Evolutionary conservation across 2,329 filamentous ascomycete genomes (phyloP).

Genomic region (Colletotrichum navitas): DNA sequence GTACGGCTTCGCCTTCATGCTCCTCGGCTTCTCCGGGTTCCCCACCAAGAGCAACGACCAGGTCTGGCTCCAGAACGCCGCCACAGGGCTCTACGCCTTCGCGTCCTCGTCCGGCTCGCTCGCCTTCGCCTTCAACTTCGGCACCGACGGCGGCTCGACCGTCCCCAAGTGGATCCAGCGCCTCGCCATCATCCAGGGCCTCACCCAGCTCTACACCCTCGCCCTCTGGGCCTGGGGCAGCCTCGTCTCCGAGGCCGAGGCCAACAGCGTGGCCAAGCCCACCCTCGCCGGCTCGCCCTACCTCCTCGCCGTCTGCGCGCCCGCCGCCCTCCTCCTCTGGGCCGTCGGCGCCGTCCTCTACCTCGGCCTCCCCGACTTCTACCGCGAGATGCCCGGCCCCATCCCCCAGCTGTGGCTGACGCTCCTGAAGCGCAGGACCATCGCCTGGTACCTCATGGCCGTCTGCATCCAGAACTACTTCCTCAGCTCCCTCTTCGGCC

Average conservation of each 20-base stretch:
- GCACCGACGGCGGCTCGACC: constrained; percentile 71
- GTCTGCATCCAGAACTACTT: constrained; percentile 77
- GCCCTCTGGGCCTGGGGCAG: constrained; percentile 76
- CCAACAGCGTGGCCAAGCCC: constrained; percentile 35
- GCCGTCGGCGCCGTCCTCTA: constrained; percentile 67
- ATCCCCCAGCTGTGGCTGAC: constrained; percentile 75
- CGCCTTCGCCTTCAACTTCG: constrained; percentile 77
- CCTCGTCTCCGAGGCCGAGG: constrained; percentile 37
- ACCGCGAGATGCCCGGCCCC: constrained; percentile 72
- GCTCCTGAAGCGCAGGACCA: constrained; percentile 71
- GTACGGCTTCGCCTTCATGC: constrained; percentile 72
- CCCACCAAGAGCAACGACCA: constrained; percentile 53
- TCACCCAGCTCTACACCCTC: constrained; percentile 75
- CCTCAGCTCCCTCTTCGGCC: constrained; percentile 73
- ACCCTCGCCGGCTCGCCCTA: constrained; percentile 50
- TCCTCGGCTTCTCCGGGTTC: constrained; percentile 72
- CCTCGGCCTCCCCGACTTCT: constrained; percentile 74
- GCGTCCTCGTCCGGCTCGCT: constrained; percentile 74
- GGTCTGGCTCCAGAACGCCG: constrained; percentile 68
- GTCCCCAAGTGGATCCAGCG: constrained; percentile 75
- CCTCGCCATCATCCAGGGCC: constrained; percentile 75
- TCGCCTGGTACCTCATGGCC: constrained; percentile 75
- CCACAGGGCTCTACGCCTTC: constrained; percentile 71
- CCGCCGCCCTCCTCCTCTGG: constrained; percentile 70
- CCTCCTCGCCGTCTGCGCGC: constrained; percentile 63